phyloP scores from a whole-genome alignment of 2,329 filamentous ascomycete genomes.

The Xylariaceae sp. region DNA sequence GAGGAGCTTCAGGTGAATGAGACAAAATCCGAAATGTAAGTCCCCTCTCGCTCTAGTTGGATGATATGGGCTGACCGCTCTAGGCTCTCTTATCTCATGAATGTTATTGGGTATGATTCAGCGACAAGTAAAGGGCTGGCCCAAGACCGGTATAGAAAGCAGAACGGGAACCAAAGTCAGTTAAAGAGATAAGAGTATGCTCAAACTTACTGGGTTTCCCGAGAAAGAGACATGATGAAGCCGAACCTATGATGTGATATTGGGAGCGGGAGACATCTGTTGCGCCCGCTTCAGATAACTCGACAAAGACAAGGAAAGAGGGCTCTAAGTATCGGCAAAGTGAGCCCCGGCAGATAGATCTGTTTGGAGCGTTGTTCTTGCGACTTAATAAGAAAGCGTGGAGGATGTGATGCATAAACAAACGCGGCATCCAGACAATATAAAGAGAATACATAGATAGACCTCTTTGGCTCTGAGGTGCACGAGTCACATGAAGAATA shows the following conservation, averaged over 20 bases:
- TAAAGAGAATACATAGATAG: constrained; percentile 1
- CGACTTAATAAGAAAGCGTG: constrained; percentile 1
- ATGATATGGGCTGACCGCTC: constrained; percentile 24
- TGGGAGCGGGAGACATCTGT: not conserved
- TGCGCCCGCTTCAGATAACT: not conserved
- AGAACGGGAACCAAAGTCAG: constrained; percentile 21
- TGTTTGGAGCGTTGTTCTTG: not conserved
- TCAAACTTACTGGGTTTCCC: not conserved
- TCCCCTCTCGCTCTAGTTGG: constrained; percentile 36
- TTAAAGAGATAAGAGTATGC: constrained; percentile 19
- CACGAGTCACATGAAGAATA: not conserved
- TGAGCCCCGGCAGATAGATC: not conserved
- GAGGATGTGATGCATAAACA: constrained; percentile 7
- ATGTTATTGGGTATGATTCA: constrained; percentile 51
- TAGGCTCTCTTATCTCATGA: constrained; percentile 49
- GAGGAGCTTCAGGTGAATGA: constrained; percentile 66
- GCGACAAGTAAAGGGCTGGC: constrained; percentile 47
- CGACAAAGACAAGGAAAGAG: not conserved
- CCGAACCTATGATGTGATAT: not conserved
- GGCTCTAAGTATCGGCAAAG: not conserved
- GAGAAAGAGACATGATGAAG: not conserved
- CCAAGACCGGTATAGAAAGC: constrained; percentile 35
- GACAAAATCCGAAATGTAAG: constrained; percentile 69
- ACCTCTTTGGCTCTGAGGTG: not conserved
- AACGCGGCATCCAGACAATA: constrained; percentile 4